Percentiles rank a stretch among this genome's conserved stretches.
phyloP scores from a whole-genome alignment of 2,329 filamentous ascomycete species.

The Bertia moriformis region DNA sequence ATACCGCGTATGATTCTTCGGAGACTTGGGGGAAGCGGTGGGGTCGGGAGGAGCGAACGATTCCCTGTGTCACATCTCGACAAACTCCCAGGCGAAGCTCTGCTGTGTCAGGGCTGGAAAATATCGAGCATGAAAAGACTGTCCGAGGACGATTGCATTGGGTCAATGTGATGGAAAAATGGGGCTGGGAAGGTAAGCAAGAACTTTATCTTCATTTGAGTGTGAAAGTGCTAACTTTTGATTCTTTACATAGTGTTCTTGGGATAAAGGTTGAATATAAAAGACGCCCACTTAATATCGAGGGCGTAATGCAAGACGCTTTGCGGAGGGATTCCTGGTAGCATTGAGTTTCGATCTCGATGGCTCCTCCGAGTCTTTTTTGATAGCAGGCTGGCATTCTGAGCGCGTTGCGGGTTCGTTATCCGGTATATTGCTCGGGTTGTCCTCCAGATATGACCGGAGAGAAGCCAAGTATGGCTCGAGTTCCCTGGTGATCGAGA shows the following conservation, averaged over 20 bases:
- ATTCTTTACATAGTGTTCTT: background rate
- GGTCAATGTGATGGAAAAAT: slow-evolving; percentile 51
- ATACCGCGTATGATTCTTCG: background rate
- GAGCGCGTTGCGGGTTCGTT: too few species aligned
- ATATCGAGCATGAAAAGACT: slow-evolving; percentile 37
- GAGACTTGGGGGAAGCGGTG: background rate
- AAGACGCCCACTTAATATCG: too few species aligned
- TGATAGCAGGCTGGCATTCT: too few species aligned
- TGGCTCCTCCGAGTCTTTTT: too few species aligned
- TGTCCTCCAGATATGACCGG: background rate
- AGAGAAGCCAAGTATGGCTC: background rate
- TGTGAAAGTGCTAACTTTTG: background rate
- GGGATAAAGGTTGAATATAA: too few species aligned
- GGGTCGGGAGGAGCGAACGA: background rate
- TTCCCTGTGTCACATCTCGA: slow-evolving; percentile 2
- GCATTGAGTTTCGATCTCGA: too few species aligned
- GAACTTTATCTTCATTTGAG: background rate
- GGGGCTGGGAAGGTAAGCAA: slow-evolving; percentile 50
- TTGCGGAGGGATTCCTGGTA: too few species aligned
- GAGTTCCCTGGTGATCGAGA: background rate
- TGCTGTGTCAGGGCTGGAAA: slow-evolving; percentile 11
- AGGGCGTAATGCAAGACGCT: too few species aligned
- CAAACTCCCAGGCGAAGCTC: slow-evolving; percentile 4
- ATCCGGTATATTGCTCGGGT: too few species aligned
- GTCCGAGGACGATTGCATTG: slow-evolving; percentile 48